Base-by-base conservation (phyloP, 345 rosid genomes). In the Raphanus raphanistrum region DNA sequence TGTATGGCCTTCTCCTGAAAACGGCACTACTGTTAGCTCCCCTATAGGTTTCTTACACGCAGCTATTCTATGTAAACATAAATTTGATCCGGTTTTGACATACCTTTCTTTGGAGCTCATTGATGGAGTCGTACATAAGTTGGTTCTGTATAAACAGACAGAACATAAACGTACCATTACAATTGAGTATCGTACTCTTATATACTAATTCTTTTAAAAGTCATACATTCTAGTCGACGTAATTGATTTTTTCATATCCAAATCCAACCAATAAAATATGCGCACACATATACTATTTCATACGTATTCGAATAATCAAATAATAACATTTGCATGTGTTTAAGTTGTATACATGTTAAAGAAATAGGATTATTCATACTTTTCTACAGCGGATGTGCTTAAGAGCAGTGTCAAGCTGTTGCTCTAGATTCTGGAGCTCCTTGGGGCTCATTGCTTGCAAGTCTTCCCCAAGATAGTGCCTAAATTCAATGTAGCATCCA, bases 391-490 rank as follows among this genome's bases (percentile, higher is more conserved):
- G 86, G 68, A 92, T 85, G 73, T 84, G 92, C 77, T 92, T 92
- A 35, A 94, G 94, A 76, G 93, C 90, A 74, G 86, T 79, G 55
- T 94, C 96, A 71, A 92, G 92, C 84, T 94, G 98, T 79, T 92
- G 96, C 88, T 94, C 98, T 77, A 94, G 73, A 79, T 88, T 87
- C 59, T 87, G 94, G 7, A 94, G 88, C 71, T 94, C 96, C 76
- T 87, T 92, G 68, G 85, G 75, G 63, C 84, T 84, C 85, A 92
- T 41, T 11, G 88, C 82, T 58, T 85, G 93, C 28, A 94, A 83
- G 62, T 90, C 93, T 81, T 92, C 93, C 48, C 98, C 98, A 89
- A 84, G 60, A 72, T 88, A 89, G 73, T 94, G 91, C 89, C 97
- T 94, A 85, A 59, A 58, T 33, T 15, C 3, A 26, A 59, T 6